Percentiles rank a stretch among this genome's conserved stretches.
Conservation (phyloP, 1,284 basidiomycete species). For the Veloboletus limbatus region DNA sequence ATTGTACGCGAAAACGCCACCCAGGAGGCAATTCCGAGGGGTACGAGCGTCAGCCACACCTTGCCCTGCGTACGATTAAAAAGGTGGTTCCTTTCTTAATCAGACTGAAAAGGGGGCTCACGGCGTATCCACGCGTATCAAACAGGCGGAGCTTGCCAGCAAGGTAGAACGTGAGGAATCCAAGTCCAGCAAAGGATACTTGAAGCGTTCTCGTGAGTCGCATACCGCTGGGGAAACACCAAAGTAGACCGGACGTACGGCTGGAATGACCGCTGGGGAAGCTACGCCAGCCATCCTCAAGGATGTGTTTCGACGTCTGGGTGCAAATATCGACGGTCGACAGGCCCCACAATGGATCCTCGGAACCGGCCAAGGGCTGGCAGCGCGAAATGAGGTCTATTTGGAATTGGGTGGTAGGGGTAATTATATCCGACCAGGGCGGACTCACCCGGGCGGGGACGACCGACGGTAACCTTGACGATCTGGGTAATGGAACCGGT, state of each 20-base stretch:
- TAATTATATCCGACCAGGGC: background rate
- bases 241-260: slow-evolving; percentile 35
- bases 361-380: slow-evolving; percentile 49
- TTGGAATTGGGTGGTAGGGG: background rate
- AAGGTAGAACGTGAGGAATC: slow-evolving; percentile 70
- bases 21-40: slow-evolving; percentile 59
- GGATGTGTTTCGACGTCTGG: slow-evolving; percentile 41
- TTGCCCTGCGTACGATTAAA: slow-evolving; percentile 47
- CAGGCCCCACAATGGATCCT: slow-evolving; percentile 59
- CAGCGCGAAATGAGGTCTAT: slow-evolving; percentile 64
- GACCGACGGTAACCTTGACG: slow-evolving; percentile 64
- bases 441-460: slow-evolving; percentile 57
- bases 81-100: no score
- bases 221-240: background rate
- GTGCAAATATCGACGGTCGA: slow-evolving; percentile 66
- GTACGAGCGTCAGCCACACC: slow-evolving; percentile 65
- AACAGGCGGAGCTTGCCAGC: slow-evolving; percentile 77
- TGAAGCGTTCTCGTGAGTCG: background rate
- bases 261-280: slow-evolving; percentile 79
- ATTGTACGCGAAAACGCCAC: slow-evolving; percentile 69
- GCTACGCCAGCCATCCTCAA: slow-evolving; percentile 70
- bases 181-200: slow-evolving; percentile 75
- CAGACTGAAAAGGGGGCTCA: slow-evolving; percentile 29
- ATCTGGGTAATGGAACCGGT: slow-evolving; percentile 64
- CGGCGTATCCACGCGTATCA: slow-evolving; percentile 59